phyloP scores from a whole-genome alignment of 192 early-diverging fungal species.

The Borealophlyctis nickersoniae region DNA sequence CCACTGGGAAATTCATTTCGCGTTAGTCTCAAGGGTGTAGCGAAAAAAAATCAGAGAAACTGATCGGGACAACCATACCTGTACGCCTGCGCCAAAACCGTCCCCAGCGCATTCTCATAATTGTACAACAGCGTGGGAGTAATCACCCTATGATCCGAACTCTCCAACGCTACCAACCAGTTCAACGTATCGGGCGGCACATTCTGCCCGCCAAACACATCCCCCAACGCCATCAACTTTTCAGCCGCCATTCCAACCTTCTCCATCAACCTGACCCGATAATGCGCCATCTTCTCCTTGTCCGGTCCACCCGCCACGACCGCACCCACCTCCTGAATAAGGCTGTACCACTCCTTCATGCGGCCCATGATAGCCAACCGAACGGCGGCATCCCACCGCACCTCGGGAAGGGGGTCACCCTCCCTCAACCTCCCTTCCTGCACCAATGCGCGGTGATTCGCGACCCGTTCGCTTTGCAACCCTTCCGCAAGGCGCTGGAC shows the following conservation, averaged over 20 bases:
- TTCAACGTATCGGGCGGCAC: constrained; percentile 29
- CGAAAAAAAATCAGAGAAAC: background rate
- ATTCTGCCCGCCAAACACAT: constrained; percentile 33
- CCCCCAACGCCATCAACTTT: constrained; percentile 35
- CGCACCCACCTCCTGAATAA: constrained; percentile 16
- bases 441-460: background rate
- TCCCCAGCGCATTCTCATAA: constrained; percentile 48
- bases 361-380: constrained; percentile 3
- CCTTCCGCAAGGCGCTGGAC: constrained; percentile 30
- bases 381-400: constrained; percentile 18
- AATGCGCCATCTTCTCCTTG: constrained; percentile 18
- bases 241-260: constrained; percentile 43
- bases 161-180: constrained; percentile 42
- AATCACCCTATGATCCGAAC: constrained; percentile 40
- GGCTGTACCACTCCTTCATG: constrained; percentile 34
- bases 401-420: constrained; percentile 12
- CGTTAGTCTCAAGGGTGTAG: too few species aligned
- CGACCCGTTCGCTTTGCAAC: background rate
- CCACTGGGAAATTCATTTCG: too few species aligned
- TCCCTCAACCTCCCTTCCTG: background rate
- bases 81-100: constrained; percentile 43
- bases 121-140: constrained; percentile 35
- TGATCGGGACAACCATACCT: constrained; percentile 8
- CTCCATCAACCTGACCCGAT: constrained; percentile 19
- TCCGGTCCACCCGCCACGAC: constrained; percentile 1